Base-by-base conservation (phyloP, 2,329 filamentous ascomycete species). In the Drechmeria coniospora region DNA sequence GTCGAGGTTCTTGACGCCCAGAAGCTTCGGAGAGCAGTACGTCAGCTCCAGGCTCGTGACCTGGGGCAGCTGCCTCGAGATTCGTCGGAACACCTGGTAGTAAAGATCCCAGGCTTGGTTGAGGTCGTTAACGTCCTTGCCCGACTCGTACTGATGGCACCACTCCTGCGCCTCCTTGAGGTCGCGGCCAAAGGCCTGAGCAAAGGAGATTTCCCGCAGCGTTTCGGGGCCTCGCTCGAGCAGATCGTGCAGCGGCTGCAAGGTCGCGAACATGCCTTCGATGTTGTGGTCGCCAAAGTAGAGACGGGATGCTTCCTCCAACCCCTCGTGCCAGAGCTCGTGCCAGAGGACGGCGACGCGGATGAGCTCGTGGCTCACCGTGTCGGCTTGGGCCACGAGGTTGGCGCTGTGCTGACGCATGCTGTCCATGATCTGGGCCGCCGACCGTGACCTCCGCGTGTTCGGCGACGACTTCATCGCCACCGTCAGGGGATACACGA, bases 71-170 rank as follows among this genome's bases (percentile, higher is more conserved):
- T 99, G 92, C 36, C 87, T 73, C 26, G 79, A 80, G 47, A 99
- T 95, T 48, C 92, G 81, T 35, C 86, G 75, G 72, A 98, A 98
- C 1, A 95, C 90, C 39, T 92, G 84, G 54, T 98, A 98, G 56
- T 99, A 99, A 10, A 98, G 69, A 54, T 99, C 92, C 90, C 90
- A 99, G 6, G 90, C 90, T 53, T 93, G 84, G 47, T 95, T 98
- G 25, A 98, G 70, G 49, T 99, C 92, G 26, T 82, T 87, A 34
- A 90, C 74, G 46, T 98, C 90, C 27, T 76, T 68, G n/a, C 81
- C 90, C 22, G 74, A 72, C 43, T 82, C 78, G 55, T 92, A 98
- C 29, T 92, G 81, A 36, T 81, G 76, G 51, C 90, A 98, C 78
- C 90, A 98, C 41, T 95, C 86, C 34, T 83, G 78, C 7, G 90